Percentiles rank a stretch among this genome's conserved stretches.
Evolutionary conservation across 2,329 filamentous ascomycete species (phyloP).

Genomic region (Podosphaera xanthii): DNA sequence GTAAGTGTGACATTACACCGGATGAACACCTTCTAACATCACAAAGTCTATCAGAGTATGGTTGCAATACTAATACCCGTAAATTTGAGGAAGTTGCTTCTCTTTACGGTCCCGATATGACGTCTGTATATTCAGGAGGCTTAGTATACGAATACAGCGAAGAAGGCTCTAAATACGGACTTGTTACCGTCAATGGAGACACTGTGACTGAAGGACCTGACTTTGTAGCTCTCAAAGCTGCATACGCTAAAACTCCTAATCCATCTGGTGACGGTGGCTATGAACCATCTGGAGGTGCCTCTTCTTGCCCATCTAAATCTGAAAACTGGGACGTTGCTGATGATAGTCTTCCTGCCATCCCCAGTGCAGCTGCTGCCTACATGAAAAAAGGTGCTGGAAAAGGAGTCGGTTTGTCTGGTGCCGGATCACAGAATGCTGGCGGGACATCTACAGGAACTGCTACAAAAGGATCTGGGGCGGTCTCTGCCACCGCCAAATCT

Average conservation of each 20-base stretch:
- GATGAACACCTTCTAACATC: background rate
- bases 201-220: slow-evolving; percentile 22
- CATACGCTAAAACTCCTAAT: slow-evolving; percentile 21
- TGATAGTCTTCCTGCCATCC: slow-evolving; percentile 24
- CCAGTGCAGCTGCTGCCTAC: slow-evolving; percentile 20
- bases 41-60: slow-evolving; percentile 55
- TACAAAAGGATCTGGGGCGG: slow-evolving; percentile 10
- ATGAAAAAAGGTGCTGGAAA: slow-evolving; percentile 25
- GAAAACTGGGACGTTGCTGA: slow-evolving; percentile 25
- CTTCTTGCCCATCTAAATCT: slow-evolving; percentile 23
- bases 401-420: slow-evolving; percentile 20
- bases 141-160: slow-evolving; percentile 87
- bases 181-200: slow-evolving; percentile 14
- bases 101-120: slow-evolving; percentile 70
- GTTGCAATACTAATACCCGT: slow-evolving; percentile 62
- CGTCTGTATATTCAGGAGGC: slow-evolving; percentile 73
- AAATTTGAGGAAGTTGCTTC: slow-evolving; percentile 59
- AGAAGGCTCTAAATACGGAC: slow-evolving; percentile 55
- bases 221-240: slow-evolving; percentile 25
- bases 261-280: slow-evolving; percentile 27
- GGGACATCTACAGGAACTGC: slow-evolving; percentile 13
- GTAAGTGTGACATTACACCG: slow-evolving; percentile 5
- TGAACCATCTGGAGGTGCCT: slow-evolving; percentile 12
- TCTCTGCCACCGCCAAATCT: slow-evolving; percentile 6
- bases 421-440: slow-evolving; percentile 13